Base-by-base conservation (phyloP, 2,329 filamentous ascomycete genomes). In the Aspergillus candidus region DNA sequence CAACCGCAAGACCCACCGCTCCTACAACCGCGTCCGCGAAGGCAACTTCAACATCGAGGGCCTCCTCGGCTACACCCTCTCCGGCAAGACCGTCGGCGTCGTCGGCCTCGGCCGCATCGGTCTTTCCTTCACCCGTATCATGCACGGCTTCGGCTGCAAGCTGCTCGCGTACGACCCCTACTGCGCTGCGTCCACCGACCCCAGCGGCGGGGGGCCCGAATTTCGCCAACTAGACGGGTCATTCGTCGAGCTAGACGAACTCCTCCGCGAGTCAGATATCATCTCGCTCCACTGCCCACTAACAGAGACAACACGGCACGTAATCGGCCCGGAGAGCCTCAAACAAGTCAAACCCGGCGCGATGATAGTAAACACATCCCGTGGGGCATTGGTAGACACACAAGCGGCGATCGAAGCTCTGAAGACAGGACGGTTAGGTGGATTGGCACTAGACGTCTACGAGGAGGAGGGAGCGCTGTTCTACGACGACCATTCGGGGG, bases 21-120 rank as follows among this genome's bases (percentile, higher is more conserved):
- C 82, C 3, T 84, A 82, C 64, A 83, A 81, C 60, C 78, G 82
- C 18, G 81, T 83, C 14, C 77, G 81, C 35, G 80, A 85, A 61
- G 80, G 78, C 39, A 85, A 86, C 61, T 86, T 85, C 59, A 75
- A 73, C 35, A 75, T 86, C 29, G 75, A 82, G 48, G 82, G 82
- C 2, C 55, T 68, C 4, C 51, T 78, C 12, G 82, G 82, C 3
- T 70, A 65, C 36, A 85, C 80, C 1, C 68, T 86, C 12, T 60
- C 74, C 54, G 79, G 80, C 37, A 82, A 82, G 67, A 84, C 80
- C 1, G 80, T 85, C 3, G 83, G 83, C 6, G 66, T 86, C 36
- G 62, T 86, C 1, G 83, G 83, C 22, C 77, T 79, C 0, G 83
- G 83, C 4, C 75, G 74, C 48, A 86, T 86, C 47, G 83, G 83